phyloP scores from a whole-genome alignment of 2,329 filamentous ascomycete genomes.

The Rutstroemia sp. region DNA sequence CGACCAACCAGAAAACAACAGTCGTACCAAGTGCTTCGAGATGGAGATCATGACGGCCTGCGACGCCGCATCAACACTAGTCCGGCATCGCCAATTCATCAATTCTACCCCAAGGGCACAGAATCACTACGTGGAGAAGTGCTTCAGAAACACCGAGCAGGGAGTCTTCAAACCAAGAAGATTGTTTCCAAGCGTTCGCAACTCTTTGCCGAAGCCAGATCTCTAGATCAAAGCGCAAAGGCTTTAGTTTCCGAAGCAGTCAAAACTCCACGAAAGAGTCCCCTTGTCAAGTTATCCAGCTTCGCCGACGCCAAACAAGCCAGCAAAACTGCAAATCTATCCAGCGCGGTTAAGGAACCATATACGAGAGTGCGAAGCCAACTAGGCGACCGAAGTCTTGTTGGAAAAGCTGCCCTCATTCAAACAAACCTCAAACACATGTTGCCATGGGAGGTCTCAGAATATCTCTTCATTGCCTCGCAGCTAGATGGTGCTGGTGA shows the following conservation, averaged over 20 bases:
- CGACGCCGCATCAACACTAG: too few species aligned
- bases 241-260: background rate
- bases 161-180: background rate
- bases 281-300: background rate
- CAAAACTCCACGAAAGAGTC: background rate
- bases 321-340: background rate
- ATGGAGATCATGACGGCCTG: too few species aligned
- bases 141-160: background rate
- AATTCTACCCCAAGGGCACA: background rate
- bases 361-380: background rate
- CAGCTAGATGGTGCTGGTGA: background rate
- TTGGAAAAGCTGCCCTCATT: background rate
- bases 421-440: background rate
- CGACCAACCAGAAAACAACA: background rate
- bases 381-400: background rate
- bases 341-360: background rate
- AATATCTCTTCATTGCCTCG: slow-evolving; percentile 2
- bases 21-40: too few species aligned
- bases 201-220: background rate
- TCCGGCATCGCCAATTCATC: too few species aligned
- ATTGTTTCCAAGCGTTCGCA: background rate
- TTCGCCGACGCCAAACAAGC: background rate
- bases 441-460: slow-evolving; percentile 4
- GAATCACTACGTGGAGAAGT: background rate
- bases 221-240: background rate